Conservation (phyloP, 495 filamentous ascomycete species). For the Penicillium fimorum region DNA sequence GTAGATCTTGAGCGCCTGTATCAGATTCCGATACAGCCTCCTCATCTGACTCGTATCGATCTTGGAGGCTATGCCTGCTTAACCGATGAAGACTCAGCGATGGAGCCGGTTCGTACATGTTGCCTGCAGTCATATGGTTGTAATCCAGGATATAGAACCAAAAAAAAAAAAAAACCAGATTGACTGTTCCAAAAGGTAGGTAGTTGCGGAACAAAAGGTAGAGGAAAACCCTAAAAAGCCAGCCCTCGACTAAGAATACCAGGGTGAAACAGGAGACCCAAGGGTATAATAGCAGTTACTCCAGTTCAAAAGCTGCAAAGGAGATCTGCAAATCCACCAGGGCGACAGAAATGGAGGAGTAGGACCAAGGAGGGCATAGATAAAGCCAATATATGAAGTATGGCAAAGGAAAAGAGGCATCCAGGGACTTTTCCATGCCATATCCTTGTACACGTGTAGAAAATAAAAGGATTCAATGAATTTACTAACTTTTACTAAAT, state of each 20-base stretch:
- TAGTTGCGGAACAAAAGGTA: background rate
- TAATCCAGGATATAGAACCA: constrained; percentile 1
- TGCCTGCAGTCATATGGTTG: constrained; percentile 3
- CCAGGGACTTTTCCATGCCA: constrained; percentile 1
- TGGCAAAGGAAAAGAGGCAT: constrained; percentile 12
- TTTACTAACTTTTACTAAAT: background rate
- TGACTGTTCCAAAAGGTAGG: constrained; percentile 2
- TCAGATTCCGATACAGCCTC: constrained; percentile 46
- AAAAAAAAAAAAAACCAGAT: background rate
- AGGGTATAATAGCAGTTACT: constrained; percentile 11
- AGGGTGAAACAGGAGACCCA: constrained; percentile 8
- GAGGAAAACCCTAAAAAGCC: constrained; percentile 2
- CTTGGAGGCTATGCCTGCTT: constrained; percentile 38
- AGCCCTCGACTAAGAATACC: constrained; percentile 3
- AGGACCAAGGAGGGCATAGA: constrained; percentile 19
- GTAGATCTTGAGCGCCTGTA: constrained; percentile 33
- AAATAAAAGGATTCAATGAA: constrained; percentile 1
- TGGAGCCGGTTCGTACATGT: constrained; percentile 35
- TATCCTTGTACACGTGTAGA: constrained; percentile 28
- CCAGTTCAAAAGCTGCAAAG: constrained; percentile 16
- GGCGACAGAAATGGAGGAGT: constrained; percentile 15
- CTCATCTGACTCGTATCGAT: constrained; percentile 46
- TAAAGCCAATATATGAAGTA: constrained; percentile 13
- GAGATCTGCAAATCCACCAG: constrained; percentile 14
- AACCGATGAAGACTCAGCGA: constrained; percentile 37